Base-by-base conservation (phyloP, 1,284 basidiomycete genomes). In the Fomitiporia mediterranea region DNA sequence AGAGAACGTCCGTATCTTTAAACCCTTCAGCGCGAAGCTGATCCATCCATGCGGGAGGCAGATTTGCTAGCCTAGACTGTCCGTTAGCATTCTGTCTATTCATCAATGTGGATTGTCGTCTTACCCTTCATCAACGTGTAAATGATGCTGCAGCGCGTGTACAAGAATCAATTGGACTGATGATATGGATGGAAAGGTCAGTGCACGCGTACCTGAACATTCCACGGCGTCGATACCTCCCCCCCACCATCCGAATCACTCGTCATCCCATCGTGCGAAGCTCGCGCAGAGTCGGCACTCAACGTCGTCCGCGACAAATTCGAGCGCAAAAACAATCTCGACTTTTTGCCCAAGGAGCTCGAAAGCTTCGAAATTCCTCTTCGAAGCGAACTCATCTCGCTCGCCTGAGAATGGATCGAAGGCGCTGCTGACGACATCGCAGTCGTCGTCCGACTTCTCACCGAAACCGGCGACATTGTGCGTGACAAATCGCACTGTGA, bases 41-140 rank as follows among this genome's bases (percentile, higher is more conserved):
- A 23, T 60, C 44, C 15, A 61, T 19, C 87, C 87, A 90, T 2
- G 83, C 82, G 0, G 86, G 84, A 0, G 87, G 87, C 11, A 90
- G 69, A n/a, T 86, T 85, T 19, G 73, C 67, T 61, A 82, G 82
- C 47, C 84, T 88, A 60, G 44, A 28, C 15, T 8, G 3, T 11
- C n/a, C 3, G 44, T 46, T n/a, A 46, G 44, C 25, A 28, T 46
- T 30, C 1, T 3, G 19, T 7, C 15, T 19, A 15, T 15, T 46
- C 11, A n/a, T 25, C 15, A 17, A 15, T 46, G 27, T n/a, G 23
- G 13, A n/a, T 4, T 21, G 19, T 21, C 8, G 13, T 28, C 30
- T 60, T 66, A 87, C 80, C 75, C 80, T 69, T 89, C 88, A 64
- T 90, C 85, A 30, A 90, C 85, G 66, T 90, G 87, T 17, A 90